Evolutionary conservation across 768 basidiomycete genomes (phyloP).

Genomic region (Melanogaster broomeanus): DNA sequence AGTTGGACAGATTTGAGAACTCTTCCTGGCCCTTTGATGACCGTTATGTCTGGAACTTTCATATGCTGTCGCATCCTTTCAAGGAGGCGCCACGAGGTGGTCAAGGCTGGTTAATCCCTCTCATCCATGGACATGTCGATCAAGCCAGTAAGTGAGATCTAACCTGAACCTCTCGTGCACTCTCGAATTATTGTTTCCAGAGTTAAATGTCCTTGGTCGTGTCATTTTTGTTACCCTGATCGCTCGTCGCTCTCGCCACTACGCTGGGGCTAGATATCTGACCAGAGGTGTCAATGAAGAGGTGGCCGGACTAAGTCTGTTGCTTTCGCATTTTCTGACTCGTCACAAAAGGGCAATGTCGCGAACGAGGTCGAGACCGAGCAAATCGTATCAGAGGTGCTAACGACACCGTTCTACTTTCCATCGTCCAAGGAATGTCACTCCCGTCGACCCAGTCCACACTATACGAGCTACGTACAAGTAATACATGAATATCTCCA

Average conservation of each 20-base stretch:
- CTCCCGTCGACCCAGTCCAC: slow-evolving; percentile 67
- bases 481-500: slow-evolving; percentile 33
- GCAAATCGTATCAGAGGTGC: slow-evolving; percentile 90
- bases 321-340: not conserved
- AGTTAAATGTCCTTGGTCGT: slow-evolving; percentile 86
- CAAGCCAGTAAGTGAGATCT: slow-evolving; percentile 83
- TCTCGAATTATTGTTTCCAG: slow-evolving; percentile 39
- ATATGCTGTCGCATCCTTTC: slow-evolving; percentile 77
- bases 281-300: slow-evolving; percentile 95
- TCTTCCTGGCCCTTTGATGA: slow-evolving; percentile 76
- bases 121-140: slow-evolving; percentile 96
- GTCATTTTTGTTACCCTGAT: slow-evolving; percentile 94
- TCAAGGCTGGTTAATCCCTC: slow-evolving; percentile 84
- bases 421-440: slow-evolving; percentile 44
- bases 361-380: slow-evolving; percentile 99
- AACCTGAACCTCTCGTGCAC: not conserved
- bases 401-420: slow-evolving; percentile 88
- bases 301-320: slow-evolving; percentile 41
- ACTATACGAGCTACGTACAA: slow-evolving; percentile 95
- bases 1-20: slow-evolving; percentile 43
- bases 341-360: slow-evolving; percentile 75
- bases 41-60: slow-evolving; percentile 93
- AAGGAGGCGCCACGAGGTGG: slow-evolving; percentile 42
- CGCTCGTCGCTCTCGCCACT: slow-evolving; percentile 90
- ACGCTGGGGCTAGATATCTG: slow-evolving; percentile 92